A percentile compares a stretch with the other conserved stretches of the same genome.
Evolutionary conservation across 805 yeast genomes (phyloP).

Genomic region (Wickerhamomyces chambardii): DNA sequence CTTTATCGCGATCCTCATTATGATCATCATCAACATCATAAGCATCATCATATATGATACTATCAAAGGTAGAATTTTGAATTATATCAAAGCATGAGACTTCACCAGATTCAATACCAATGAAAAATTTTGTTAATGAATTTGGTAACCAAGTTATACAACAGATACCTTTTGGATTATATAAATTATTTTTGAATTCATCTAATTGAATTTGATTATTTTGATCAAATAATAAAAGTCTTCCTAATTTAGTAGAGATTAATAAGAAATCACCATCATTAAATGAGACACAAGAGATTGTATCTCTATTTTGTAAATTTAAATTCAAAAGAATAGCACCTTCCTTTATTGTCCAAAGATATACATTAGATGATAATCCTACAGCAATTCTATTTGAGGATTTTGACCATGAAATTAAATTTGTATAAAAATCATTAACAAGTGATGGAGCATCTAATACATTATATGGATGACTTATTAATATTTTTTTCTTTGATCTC

Average conservation of each 20-base stretch:
- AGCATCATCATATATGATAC: no score
- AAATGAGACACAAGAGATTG: conserved; percentile 50
- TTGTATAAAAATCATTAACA: conserved; percentile 71
- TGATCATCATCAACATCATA: no score
- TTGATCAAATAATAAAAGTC: conserved; percentile 36
- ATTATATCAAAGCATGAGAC: conserved; percentile 32
- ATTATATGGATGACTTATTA: conserved; percentile 33
- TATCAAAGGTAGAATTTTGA: conserved; percentile 5
- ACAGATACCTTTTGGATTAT: conserved; percentile 40
- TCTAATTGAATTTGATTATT: conserved; percentile 3
- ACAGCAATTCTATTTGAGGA: conserved; percentile 45
- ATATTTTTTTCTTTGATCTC: conserved; percentile 20
- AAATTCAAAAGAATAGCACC: conserved; percentile 37
- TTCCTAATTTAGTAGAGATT: conserved; percentile 53
- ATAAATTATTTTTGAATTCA: conserved; percentile 17
- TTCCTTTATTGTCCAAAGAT: conserved; percentile 48
- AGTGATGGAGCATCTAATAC: conserved; percentile 64
- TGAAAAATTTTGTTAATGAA: conserved; percentile 28
- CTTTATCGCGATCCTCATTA: no score
- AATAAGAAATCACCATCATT: conserved; percentile 37
- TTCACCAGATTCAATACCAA: conserved; percentile 62
- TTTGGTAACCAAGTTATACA: conserved; percentile 53
- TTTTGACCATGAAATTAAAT: conserved; percentile 65
- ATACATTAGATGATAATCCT: conserved; percentile 52
- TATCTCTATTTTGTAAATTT: conserved; percentile 20